Percentiles rank a stretch among this genome's conserved stretches.
Evolutionary conservation across 164 flowering plant species (phyloP).

Genomic region (Pachysandra terminalis): DNA sequence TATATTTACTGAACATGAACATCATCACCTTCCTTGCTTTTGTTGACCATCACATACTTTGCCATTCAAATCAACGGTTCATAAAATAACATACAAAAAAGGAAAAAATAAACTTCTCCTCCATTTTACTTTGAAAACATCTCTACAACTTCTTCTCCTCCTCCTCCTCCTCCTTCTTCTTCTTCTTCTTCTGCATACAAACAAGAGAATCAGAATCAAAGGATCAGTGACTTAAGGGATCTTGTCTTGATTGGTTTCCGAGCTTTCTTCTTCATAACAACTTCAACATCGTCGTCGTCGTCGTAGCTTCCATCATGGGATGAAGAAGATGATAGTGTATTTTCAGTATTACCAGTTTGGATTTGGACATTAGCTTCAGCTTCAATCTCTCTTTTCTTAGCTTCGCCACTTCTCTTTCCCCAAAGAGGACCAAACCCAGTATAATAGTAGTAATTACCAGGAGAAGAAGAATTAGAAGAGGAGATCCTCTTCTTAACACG

Average conservation of each 20-base stretch:
- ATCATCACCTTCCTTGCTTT: too few species aligned
- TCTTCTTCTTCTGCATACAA: too few species aligned
- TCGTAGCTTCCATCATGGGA: not conserved
- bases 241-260: not conserved
- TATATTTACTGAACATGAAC: too few species aligned
- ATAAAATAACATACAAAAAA: too few species aligned
- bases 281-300: not conserved
- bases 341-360: not conserved
- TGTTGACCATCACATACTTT: too few species aligned
- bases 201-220: too few species aligned
- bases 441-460: not conserved
- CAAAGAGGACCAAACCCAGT: not conserved
- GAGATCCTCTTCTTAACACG: not conserved
- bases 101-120: too few species aligned
- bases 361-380: not conserved
- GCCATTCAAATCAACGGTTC: too few species aligned
- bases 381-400: not conserved
- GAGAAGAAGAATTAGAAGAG: not conserved
- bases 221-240: not conserved
- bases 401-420: not conserved
- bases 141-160: too few species aligned
- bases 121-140: too few species aligned
- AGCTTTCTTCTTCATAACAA: not conserved
- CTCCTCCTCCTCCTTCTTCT: too few species aligned
- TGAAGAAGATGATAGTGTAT: not conserved